Percentiles rank a stretch among this genome's conserved stretches.
These are phyloP conservation scores for Polysphondylium violaceum DNA, from an alignment of 78 protist genomes.

Conservation along the genomic window DNA sequence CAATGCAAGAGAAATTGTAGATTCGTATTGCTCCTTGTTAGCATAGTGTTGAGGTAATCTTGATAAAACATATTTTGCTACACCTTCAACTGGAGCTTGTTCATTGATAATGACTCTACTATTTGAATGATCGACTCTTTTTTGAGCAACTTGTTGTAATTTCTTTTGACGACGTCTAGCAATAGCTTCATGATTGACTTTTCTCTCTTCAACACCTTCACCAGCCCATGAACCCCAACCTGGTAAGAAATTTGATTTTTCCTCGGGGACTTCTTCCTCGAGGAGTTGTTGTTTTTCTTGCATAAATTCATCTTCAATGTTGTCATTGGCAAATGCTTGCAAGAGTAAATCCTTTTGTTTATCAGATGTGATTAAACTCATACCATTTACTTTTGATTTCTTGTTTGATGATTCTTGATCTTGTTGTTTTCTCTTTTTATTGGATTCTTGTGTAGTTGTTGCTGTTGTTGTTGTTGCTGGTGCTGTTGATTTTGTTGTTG, in stretches of 20 bases:
- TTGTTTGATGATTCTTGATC: slow-evolving; percentile 11
- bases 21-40: slow-evolving; percentile 64
- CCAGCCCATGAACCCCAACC: slow-evolving; percentile 81
- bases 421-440: slow-evolving; percentile 11
- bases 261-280: slow-evolving; percentile 35
- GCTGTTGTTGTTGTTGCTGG: neutral
- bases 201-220: slow-evolving; percentile 30
- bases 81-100: slow-evolving; percentile 36
- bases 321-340: slow-evolving; percentile 65
- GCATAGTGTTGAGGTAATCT: slow-evolving; percentile 37
- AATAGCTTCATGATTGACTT: neutral
- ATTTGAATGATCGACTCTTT: slow-evolving; percentile 23
- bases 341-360: slow-evolving; percentile 53
- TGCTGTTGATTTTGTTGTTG: neutral
- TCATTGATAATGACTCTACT: slow-evolving; percentile 69
- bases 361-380: slow-evolving; percentile 61
- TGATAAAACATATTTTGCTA: slow-evolving; percentile 48
- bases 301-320: slow-evolving; percentile 62
- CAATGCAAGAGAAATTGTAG: slow-evolving; percentile 29
- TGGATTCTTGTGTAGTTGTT: neutral
- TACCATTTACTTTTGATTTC: slow-evolving; percentile 3
- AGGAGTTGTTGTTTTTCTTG: slow-evolving; percentile 26
- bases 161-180: slow-evolving; percentile 29
- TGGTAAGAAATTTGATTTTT: slow-evolving; percentile 31
- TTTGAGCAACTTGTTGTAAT: slow-evolving; percentile 1